Percentiles rank a stretch among this genome's conserved stretches.
Conservation (phyloP, 805 yeast species). For the Yarrowia osloensis region DNA sequence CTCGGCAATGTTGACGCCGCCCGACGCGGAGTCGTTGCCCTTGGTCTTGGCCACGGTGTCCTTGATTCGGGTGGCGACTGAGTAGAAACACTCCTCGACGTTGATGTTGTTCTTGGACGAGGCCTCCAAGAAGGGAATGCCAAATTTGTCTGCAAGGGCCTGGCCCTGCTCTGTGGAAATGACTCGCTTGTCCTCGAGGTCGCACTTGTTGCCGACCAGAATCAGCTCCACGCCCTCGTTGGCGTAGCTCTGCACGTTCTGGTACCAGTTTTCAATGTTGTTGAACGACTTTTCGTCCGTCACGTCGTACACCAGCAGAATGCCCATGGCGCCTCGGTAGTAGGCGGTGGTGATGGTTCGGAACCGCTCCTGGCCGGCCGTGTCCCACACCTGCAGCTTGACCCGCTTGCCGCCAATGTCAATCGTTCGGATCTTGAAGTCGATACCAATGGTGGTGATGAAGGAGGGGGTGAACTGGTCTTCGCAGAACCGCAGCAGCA, state of each 20-base stretch:
- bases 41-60: conserved; percentile 57
- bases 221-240: conserved; percentile 93
- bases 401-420: conserved; percentile 90
- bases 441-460: conserved; percentile 97
- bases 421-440: conserved; percentile 94
- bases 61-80: conserved; percentile 82
- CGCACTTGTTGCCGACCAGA: conserved; percentile 94
- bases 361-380: conserved; percentile 98
- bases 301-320: conserved; percentile 93
- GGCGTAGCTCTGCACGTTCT: conserved; percentile 95
- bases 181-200: conserved; percentile 82
- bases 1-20: conserved; percentile 36
- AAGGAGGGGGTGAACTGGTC: conserved; percentile 96
- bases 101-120: conserved; percentile 92
- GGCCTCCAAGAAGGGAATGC: conserved; percentile 91
- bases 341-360: conserved; percentile 97
- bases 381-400: conserved; percentile 97
- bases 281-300: conserved; percentile 95
- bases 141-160: conserved; percentile 79
- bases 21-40: conserved; percentile 33
- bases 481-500: conserved; percentile 87
- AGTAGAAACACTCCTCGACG: conserved; percentile 89
- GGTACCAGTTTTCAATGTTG: conserved; percentile 91
- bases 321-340: conserved; percentile 98
- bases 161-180: conserved; percentile 91